Base-by-base conservation (phyloP, 2,329 filamentous ascomycete species). In the Oidium heveae region DNA sequence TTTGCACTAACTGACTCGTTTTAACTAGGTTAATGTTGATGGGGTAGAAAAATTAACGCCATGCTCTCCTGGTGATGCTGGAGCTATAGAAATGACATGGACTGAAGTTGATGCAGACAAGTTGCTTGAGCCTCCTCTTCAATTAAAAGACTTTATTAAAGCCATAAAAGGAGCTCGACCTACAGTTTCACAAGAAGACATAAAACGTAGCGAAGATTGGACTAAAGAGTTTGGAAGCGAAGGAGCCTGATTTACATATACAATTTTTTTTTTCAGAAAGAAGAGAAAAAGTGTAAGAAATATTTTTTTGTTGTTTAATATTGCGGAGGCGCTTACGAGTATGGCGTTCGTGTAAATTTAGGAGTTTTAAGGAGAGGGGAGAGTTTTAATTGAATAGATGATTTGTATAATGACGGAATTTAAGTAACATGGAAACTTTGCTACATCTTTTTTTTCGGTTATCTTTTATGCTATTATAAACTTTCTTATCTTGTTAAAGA, bases 221-320 rank as follows among this genome's bases (percentile, higher is more conserved):
- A 98, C 91, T 10, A 77, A 82, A 63, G 88, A 96, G 69, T 96
- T 96, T 69, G 89, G 89, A 55, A 94, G 86, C 65, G 89, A 95
- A 67, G 89, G 89, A 33, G 62, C 61, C 49, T 66, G 57, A 64
- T n/a, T 1, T 34, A 28, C 24, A 28, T 28, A 28, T 39, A n/a
- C 16, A 39, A 39, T 39, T 8, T 39, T 1, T 52, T 18, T 24
- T 10, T 52, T 24, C 13, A n/a, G 16, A 39, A 39, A 13, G 9
- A 39, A 4, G 36, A 10, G 16, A n/a, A 39, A 2, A 39, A 39
- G 36, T 10, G 36, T 12, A 4, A 12, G 12, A n/a, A n/a, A 39
- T 12, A n/a, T 4, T 39, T 39, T 28, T 28, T 39, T 39, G 12
- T n/a, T n/a, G n/a, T 39, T 39, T 39, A 6, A 1, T 39, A 16